Evolutionary conservation across 257 asterid species (phyloP).

Genomic region (Lavandula angustifolia): DNA sequence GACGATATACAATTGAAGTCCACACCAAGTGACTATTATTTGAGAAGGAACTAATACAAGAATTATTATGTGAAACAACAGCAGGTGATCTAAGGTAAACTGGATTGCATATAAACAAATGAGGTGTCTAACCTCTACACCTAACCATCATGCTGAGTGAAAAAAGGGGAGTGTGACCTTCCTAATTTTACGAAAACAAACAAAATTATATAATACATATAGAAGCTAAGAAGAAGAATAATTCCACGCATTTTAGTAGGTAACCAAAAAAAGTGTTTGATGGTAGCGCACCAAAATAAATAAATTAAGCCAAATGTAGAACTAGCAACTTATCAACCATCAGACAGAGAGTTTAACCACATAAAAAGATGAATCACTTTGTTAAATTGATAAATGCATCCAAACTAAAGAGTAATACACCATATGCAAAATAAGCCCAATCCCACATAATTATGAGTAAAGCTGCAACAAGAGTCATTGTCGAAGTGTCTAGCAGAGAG

Average conservation of each 20-base stretch:
- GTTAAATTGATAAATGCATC: neutral
- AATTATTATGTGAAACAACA: slow-evolving; percentile 7
- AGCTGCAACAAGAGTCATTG: no score
- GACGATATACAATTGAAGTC: neutral
- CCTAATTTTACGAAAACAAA: neutral
- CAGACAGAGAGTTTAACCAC: neutral
- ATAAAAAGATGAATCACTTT: neutral
- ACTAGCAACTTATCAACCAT: slow-evolving; percentile 6
- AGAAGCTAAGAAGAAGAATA: neutral
- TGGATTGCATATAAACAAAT: no score
- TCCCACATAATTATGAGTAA: no score
- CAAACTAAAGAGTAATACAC: neutral
- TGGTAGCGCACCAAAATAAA: neutral
- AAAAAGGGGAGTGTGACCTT: neutral
- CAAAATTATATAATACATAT: neutral
- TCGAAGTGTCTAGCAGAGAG: no score
- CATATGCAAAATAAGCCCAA: neutral
- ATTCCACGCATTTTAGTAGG: neutral
- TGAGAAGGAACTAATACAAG: neutral
- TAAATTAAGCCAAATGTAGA: neutral
- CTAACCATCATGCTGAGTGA: neutral
- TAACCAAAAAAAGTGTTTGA: neutral
- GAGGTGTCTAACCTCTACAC: neutral
- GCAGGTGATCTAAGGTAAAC: neutral
- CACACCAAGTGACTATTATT: neutral